Evolutionary conservation across 305 asterid species (phyloP).

Genomic region (Striga hermonthica): DNA sequence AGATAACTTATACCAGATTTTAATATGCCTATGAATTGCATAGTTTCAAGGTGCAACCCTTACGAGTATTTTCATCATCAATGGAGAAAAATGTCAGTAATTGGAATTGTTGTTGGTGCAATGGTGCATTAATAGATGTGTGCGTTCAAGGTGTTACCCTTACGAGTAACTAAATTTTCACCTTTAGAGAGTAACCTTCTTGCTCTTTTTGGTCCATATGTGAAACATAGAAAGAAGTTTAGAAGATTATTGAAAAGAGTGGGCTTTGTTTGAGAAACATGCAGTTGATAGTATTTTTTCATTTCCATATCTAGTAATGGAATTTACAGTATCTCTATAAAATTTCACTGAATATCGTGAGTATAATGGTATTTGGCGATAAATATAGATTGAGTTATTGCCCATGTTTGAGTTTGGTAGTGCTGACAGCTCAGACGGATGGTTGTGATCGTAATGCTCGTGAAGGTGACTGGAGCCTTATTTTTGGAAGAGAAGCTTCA

Average conservation of each 20-base stretch:
- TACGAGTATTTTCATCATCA: too few species aligned
- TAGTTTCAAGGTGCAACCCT: too few species aligned
- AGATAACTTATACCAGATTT: too few species aligned
- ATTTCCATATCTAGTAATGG: neutral
- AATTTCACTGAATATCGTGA: slow-evolving; percentile 13
- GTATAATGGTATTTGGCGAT: neutral
- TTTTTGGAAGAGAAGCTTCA: too few species aligned
- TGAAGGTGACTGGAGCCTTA: too few species aligned
- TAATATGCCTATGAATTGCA: too few species aligned
- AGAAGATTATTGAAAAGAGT: neutral
- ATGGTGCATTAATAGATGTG: too few species aligned
- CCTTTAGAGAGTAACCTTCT: neutral
- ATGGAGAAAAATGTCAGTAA: too few species aligned
- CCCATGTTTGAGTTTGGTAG: slow-evolving; percentile 22
- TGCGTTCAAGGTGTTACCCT: too few species aligned
- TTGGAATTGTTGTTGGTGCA: too few species aligned
- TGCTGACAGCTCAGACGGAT: slow-evolving; percentile 71
- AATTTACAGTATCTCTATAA: slow-evolving; percentile 9
- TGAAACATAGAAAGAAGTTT: neutral
- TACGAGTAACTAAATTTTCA: too few species aligned
- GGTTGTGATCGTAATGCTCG: slow-evolving; percentile 62
- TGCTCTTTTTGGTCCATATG: neutral
- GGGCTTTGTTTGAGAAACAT: neutral
- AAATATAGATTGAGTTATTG: slow-evolving; percentile 6
- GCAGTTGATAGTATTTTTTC: neutral